Percentiles rank a stretch among this genome's conserved stretches.
Evolutionary conservation across 2,329 filamentous ascomycete species (phyloP).

Genomic region (Arthrobotrys sinensis): DNA sequence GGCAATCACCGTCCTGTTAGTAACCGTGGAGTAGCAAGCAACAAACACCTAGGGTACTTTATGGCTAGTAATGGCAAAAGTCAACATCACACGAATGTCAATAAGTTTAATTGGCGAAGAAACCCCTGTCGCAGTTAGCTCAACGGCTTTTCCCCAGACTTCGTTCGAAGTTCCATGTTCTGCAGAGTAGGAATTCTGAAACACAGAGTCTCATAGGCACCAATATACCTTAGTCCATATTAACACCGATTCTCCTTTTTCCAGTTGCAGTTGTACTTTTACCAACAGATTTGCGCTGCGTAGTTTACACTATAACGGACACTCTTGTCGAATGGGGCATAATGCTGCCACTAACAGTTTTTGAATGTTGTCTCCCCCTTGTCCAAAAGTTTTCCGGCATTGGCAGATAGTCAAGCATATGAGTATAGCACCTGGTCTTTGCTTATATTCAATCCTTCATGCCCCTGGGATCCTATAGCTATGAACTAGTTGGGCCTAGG

Average conservation of each 20-base stretch:
- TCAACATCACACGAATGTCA: neutral
- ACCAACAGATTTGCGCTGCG: neutral
- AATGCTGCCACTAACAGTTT: neutral
- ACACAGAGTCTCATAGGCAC: slow-evolving; percentile 20
- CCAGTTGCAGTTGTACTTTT: neutral
- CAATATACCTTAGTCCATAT: neutral
- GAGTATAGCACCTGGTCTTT: neutral
- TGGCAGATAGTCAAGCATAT: neutral
- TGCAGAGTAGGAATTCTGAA: neutral
- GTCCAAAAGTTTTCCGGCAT: slow-evolving; percentile 1
- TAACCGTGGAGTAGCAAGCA: slow-evolving; percentile 7
- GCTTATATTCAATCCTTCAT: too few relatives aligned
- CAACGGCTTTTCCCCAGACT: slow-evolving; percentile 12
- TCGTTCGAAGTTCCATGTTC: neutral
- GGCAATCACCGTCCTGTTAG: slow-evolving; percentile 15
- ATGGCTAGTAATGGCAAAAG: neutral
- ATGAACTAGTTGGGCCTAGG: neutral
- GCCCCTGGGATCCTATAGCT: neutral
- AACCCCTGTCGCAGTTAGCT: slow-evolving; percentile 4
- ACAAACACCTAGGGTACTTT: slow-evolving; percentile 12
- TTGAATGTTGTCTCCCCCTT: neutral
- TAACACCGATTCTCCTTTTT: neutral
- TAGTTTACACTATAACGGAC: neutral
- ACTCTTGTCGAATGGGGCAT: too few relatives aligned
- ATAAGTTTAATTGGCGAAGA: neutral